Base-by-base conservation (phyloP, 306 rosid species). In the Erythrophleum fordii region DNA sequence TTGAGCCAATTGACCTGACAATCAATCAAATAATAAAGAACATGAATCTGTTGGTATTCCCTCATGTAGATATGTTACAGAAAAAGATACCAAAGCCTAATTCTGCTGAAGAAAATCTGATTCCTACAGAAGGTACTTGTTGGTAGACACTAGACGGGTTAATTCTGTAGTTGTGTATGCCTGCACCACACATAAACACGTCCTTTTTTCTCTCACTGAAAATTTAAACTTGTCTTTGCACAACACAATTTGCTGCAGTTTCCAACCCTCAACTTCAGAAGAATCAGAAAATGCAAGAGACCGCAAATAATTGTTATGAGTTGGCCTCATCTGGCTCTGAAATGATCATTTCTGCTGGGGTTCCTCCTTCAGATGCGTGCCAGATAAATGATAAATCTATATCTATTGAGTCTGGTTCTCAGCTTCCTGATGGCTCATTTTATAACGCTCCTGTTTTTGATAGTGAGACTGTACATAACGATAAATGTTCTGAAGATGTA, bases 51-150 rank as follows among this genome's bases (percentile, higher is more conserved):
- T 46, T 93, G 92, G 97, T 92, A 76, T 93, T 95, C 69, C 98
- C 99, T 59, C 90, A 93, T 18, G 89, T 90, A 44, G 92, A 92
- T 76, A 88, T 95, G 89, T 83, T 93, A 75, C 94, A 93, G 89
- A 95, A 95, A 83, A 88, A 87, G 67, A 65, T 90, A 49, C 49
- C 73, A 69, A 80, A 78, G 72, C 77, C 64, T 79, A 68, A 72
- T 22, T 44, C 84, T 76, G 73, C 58, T 11, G 85, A 61, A 70
- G 87, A 83, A 73, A 76, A 70, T 55, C 59, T 62, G 71, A 80
- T 69, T 77, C 74, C 75, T 64, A 14, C 77, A 17, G 88, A 86
- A 83, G 92, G 93, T 92, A 90, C 28, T 23, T 73, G 69, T 76
- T 48, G 20, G 26, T 73, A 34, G 48, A 76, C 62, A 37, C 39